Conservation (phyloP, 2,329 filamentous ascomycete genomes). For the Stemphylium beticola region DNA sequence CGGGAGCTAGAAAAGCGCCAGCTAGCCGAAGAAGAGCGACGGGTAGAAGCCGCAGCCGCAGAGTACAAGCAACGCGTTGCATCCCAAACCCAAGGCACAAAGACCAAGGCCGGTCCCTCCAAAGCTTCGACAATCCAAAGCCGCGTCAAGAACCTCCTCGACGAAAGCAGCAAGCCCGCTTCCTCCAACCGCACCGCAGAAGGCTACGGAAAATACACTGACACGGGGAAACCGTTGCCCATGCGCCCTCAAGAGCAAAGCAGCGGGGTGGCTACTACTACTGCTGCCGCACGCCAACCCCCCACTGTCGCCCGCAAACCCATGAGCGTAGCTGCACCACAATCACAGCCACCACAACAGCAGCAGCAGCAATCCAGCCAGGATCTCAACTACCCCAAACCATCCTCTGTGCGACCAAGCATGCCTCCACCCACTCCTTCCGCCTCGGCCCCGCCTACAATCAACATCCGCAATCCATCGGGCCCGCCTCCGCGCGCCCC, state of each 20-base stretch:
- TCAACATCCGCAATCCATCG: constrained; percentile 38
- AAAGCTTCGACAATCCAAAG: constrained; percentile 88
- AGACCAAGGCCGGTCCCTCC: constrained; percentile 55
- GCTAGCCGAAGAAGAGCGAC: constrained; percentile 84
- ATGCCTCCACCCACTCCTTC: constrained; percentile 33
- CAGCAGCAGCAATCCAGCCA: constrained; percentile 7
- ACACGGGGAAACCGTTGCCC: constrained; percentile 40
- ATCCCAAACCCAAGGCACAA: constrained; percentile 58
- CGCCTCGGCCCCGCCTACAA: constrained; percentile 42
- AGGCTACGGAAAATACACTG: constrained; percentile 88
- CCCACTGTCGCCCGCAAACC: constrained; percentile 56
- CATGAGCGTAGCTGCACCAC: constrained; percentile 32
- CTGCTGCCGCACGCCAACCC: constrained; percentile 23
- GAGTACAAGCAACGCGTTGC: constrained; percentile 82
- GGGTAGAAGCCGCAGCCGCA: constrained; percentile 85
- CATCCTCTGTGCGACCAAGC: constrained; percentile 29
- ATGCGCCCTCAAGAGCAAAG: constrained; percentile 37
- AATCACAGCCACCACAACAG: constrained; percentile 11
- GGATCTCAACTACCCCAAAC: constrained; percentile 40
- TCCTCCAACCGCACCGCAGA: constrained; percentile 74
- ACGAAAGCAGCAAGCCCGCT: constrained; percentile 67
- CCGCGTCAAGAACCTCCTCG: constrained; percentile 83
- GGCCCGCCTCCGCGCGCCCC: constrained; percentile 59
- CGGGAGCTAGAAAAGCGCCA: constrained; percentile 85
- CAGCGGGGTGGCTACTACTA: no score